Percentiles rank a stretch among this genome's conserved stretches.
phyloP scores from a whole-genome alignment of 2,329 filamentous ascomycete species.

The Stagonosporopsis vannaccii region DNA sequence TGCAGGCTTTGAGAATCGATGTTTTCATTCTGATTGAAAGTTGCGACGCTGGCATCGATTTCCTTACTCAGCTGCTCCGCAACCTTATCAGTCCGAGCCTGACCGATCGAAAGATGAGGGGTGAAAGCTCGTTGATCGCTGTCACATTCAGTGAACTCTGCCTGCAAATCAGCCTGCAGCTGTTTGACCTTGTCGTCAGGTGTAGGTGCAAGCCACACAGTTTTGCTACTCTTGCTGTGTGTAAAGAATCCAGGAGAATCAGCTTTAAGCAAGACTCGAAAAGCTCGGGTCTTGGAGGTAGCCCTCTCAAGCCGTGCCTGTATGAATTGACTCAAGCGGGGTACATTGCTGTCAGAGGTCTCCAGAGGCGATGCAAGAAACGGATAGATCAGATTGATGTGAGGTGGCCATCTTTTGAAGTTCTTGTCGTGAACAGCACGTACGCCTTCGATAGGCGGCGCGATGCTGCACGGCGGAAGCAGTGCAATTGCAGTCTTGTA shows the following conservation, averaged over 20 bases:
- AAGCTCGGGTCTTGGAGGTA: slow-evolving; percentile 24
- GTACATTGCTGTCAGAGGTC: slow-evolving; percentile 6
- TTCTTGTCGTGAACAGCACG: slow-evolving; percentile 36
- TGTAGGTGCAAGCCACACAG: slow-evolving; percentile 35
- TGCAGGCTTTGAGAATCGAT: slow-evolving; percentile 18
- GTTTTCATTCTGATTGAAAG: slow-evolving; percentile 2
- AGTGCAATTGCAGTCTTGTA: slow-evolving; percentile 37
- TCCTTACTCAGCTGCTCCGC: slow-evolving; percentile 23
- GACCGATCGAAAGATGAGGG: slow-evolving; percentile 40
- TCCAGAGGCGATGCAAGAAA: slow-evolving; percentile 35
- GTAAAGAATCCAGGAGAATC: slow-evolving; percentile 29
- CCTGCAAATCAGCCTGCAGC: slow-evolving; percentile 37
- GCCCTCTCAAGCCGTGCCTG: slow-evolving; percentile 30
- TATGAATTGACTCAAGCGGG: slow-evolving; percentile 28
- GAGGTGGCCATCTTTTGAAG: slow-evolving; percentile 40
- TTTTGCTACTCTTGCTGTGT: slow-evolving; percentile 30
- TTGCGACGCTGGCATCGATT: slow-evolving; percentile 23
- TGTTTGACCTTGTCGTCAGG: slow-evolving; percentile 18
- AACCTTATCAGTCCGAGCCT: slow-evolving; percentile 25
- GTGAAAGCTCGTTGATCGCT: slow-evolving; percentile 30
- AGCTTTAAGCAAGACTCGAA: slow-evolving; percentile 28
- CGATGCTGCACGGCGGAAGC: slow-evolving; percentile 32
- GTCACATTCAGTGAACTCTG: slow-evolving; percentile 35
- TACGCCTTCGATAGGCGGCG: slow-evolving; percentile 35
- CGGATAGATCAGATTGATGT: slow-evolving; percentile 43